phyloP scores from a whole-genome alignment of 768 basidiomycete genomes.

The Botryobasidium botryosum region DNA sequence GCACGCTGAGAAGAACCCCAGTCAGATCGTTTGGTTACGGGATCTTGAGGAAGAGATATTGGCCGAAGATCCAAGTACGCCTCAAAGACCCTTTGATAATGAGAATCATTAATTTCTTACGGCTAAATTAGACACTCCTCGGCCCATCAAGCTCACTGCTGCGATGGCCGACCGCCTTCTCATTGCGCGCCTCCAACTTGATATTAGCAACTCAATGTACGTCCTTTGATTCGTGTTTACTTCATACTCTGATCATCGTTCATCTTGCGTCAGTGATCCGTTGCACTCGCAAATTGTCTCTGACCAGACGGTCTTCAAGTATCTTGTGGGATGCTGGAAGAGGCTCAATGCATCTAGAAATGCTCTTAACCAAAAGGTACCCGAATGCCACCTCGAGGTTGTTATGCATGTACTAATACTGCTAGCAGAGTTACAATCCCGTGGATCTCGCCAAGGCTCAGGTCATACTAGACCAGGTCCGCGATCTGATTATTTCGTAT shows the following conservation, averaged over 20 bases:
- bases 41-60: constrained; percentile 47
- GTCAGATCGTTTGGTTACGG: constrained; percentile 74
- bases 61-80: constrained; percentile 28
- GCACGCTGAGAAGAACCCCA: constrained; percentile 40
- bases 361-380: constrained; percentile 46
- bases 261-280: too few relatives aligned
- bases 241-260: too few relatives aligned
- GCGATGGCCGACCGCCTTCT: constrained; percentile 63
- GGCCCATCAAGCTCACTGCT: constrained; percentile 28
- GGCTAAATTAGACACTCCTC: too few relatives aligned
- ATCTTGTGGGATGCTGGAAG: constrained; percentile 84
- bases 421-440: constrained; percentile 44
- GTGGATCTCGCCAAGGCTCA: constrained; percentile 45
- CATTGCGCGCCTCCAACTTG: constrained; percentile 68
- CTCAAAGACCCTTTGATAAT: too few relatives aligned
- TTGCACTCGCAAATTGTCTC: constrained; percentile 63
- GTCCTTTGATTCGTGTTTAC: too few relatives aligned
- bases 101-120: too few relatives aligned
- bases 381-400: background rate
- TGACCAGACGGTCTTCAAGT: constrained; percentile 73
- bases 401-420: constrained; percentile 15
- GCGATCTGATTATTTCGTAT: constrained; percentile 76
- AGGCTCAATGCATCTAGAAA: constrained; percentile 43
- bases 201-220: too few relatives aligned
- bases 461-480: constrained; percentile 50